Evolutionary conservation across 768 basidiomycete species (phyloP).

Genomic region (Lyophyllum semitale): DNA sequence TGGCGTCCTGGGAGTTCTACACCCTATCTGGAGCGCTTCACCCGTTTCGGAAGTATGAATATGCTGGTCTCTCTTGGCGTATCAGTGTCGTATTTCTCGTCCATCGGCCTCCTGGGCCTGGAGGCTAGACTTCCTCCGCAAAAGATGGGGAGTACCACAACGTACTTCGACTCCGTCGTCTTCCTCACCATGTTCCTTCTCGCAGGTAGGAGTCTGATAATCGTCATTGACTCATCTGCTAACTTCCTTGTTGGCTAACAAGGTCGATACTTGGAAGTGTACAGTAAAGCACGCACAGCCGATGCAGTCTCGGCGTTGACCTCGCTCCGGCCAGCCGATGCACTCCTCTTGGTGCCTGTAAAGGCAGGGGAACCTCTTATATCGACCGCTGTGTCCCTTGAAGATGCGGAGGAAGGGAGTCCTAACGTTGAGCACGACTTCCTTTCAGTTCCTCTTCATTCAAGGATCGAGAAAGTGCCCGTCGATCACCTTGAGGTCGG

Average conservation of each 20-base stretch:
- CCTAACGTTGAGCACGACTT: conserved; percentile 31
- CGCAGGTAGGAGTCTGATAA: conserved; percentile 41
- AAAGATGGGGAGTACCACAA: conserved; percentile 53
- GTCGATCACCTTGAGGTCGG: conserved; percentile 77
- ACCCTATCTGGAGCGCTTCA: conserved; percentile 57
- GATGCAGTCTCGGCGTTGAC: conserved; percentile 74
- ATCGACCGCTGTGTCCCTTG: neutral
- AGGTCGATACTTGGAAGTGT: conserved; percentile 68
- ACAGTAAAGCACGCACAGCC: conserved; percentile 68
- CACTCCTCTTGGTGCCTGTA: conserved; percentile 46
- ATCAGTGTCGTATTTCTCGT: conserved; percentile 76
- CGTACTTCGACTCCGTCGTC: conserved; percentile 82
- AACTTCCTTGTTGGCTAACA: neutral
- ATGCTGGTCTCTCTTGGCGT: conserved; percentile 70
- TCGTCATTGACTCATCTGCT: neutral
- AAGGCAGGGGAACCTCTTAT: neutral
- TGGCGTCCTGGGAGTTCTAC: conserved; percentile 58
- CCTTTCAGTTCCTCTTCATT: conserved; percentile 17
- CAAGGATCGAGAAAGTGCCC: conserved; percentile 41
- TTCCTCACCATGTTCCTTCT: conserved; percentile 83
- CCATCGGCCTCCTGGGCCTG: conserved; percentile 65
- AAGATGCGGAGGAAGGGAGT: conserved; percentile 27
- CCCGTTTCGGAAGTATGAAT: conserved; percentile 86
- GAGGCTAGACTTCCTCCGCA: conserved; percentile 44
- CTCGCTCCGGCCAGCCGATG: conserved; percentile 62